Evolutionary conservation across 352 stramenopile genomes (phyloP).

Genomic region (Globisporangium parvum): DNA sequence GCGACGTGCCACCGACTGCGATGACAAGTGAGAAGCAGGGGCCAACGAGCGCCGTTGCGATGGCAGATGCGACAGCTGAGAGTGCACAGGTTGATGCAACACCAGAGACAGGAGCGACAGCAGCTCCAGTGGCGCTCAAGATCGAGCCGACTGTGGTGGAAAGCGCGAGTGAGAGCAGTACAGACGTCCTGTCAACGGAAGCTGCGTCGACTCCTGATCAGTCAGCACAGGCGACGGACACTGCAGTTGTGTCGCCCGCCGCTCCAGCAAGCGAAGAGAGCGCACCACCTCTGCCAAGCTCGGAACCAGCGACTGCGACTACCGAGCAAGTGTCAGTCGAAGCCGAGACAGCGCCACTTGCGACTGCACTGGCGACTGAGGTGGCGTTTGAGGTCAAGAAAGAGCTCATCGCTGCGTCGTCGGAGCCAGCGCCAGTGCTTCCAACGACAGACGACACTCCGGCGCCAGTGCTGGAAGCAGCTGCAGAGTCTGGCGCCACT

Average conservation of each 20-base stretch:
- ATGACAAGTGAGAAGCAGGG: neutral
- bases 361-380: neutral
- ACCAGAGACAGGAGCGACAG: neutral
- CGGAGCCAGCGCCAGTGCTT: neutral
- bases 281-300: neutral
- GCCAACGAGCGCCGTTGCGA: neutral
- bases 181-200: neutral
- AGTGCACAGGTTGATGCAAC: neutral
- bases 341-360: conserved; percentile 6
- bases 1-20: neutral
- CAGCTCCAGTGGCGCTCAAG: neutral
- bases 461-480: neutral
- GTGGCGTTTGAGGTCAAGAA: conserved; percentile 19
- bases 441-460: neutral
- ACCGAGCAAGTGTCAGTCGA: neutral
- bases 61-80: neutral
- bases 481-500: neutral
- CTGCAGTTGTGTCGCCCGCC: no score
- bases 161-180: neutral
- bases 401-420: conserved; percentile 11
- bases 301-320: neutral
- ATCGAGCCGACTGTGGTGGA: neutral
- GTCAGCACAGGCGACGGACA: no score
- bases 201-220: no score
- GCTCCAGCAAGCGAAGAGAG: neutral